Evolutionary conservation across 305 asterid species (phyloP).

Genomic region (Fraxinus angustifolia): DNA sequence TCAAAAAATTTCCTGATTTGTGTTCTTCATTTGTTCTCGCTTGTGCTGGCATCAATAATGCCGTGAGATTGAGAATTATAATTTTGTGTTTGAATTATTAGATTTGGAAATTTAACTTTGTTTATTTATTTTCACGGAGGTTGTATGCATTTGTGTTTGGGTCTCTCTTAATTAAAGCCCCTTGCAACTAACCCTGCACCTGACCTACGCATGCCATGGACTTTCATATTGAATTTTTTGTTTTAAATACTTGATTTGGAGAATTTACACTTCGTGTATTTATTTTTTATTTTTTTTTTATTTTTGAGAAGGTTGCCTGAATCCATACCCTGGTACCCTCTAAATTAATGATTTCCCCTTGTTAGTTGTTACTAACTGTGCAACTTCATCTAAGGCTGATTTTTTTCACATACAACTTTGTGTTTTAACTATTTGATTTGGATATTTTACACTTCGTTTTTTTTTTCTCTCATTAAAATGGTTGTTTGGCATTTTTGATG

Average conservation of each 20-base stretch:
- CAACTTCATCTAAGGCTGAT: not conserved
- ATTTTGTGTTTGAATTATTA: slow-evolving; percentile 12
- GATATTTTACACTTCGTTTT: not conserved
- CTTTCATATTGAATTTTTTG: not conserved
- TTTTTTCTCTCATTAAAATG: not conserved
- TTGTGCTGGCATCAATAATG: not conserved
- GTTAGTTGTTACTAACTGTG: not conserved
- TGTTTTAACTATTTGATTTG: not conserved
- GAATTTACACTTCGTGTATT: not conserved
- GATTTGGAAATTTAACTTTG: not conserved
- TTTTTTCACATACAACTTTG: not conserved
- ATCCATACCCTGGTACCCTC: not conserved
- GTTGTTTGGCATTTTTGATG: not conserved
- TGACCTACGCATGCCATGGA: not conserved
- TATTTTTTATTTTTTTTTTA: not conserved
- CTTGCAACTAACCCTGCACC: not conserved
- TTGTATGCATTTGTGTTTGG: not conserved
- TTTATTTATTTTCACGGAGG: not conserved
- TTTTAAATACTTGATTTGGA: not conserved
- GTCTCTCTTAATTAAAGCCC: not conserved
- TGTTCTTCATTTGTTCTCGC: not conserved
- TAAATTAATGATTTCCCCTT: not conserved
- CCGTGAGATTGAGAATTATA: not conserved
- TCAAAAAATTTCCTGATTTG: not conserved
- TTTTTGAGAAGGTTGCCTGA: not conserved